Evolutionary conservation across 352 stramenopile species (phyloP), one percentile per base, ranked within the genome.

Genomic region (Blastocystis sp.): DNA sequence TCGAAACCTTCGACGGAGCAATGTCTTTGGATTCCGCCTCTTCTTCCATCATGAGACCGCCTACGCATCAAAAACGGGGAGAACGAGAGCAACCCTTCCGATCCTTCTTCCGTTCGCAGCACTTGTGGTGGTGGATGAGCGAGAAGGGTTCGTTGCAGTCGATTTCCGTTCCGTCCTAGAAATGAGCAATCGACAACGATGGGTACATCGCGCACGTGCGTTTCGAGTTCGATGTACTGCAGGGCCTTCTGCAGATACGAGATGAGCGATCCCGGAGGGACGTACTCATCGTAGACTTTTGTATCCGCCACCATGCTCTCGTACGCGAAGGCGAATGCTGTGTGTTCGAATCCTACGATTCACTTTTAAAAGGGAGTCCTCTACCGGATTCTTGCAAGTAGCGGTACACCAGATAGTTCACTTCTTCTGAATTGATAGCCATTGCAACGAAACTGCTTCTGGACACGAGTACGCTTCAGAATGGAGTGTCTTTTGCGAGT

Each of bases 321-420:
- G 31, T 89, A 89, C 3, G 63, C 79, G 62, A 89, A 89, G 41
- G 67, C 63, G 41, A 89, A 89, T 61, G 79, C 79, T 31, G 63
- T 79, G 29, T 89, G 79, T 39, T 89, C 55, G 45, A 89, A 89
- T 62, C 79, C 79, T 89, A 45, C 21, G 41, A 45, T 59, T 70
- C 1, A 70, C 41, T 59, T 59, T 33, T 51, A 21, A 51, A 69
- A 45, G 13, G 24, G 6, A 24, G 21, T 19, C 2, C 4, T 3
- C 24, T 70, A 85, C 74, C 74, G 1, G 79, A 89, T 79, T 89
- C 79, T 70, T 89, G 79, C 24, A 89, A 62, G 39, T 89, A 89
- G 10, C 79, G 55, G 45, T 65, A 89, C 31, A 89, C 62, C 37
- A 89, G 31, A 77, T 89, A 89, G 55, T 89, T 89, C 24, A 89